These are phyloP conservation scores for Thymus mandschuricus DNA, from an alignment of 257 asterid genomes.

Conservation along the genomic window DNA sequence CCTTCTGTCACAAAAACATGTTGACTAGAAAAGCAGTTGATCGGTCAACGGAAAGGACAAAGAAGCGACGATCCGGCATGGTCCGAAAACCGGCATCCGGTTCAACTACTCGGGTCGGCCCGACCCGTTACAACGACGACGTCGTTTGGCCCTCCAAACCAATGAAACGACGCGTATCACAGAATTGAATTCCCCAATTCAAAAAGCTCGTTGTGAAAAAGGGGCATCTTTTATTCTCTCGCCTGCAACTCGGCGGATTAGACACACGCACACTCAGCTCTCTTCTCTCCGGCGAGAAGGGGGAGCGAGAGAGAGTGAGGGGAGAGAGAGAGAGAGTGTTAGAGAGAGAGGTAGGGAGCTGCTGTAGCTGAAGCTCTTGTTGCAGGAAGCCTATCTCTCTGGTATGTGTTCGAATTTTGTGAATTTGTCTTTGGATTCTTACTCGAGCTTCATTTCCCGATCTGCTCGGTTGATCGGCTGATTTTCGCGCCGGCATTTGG, in stretches of 20 bases:
- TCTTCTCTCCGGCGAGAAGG: constrained; percentile 41
- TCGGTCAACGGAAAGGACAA: constrained; percentile 33
- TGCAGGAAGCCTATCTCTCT: constrained; percentile 35
- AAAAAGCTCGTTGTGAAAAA: constrained; percentile 23
- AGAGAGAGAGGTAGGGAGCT: constrained; percentile 17
- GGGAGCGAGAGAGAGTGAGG: constrained; percentile 15
- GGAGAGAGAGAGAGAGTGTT: constrained; percentile 1
- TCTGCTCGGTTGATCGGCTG: constrained; percentile 38
- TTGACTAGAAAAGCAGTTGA: constrained; percentile 21
- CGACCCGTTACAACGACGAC: constrained; percentile 7
- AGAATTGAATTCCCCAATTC: constrained; percentile 35
- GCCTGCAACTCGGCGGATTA: constrained; percentile 41
- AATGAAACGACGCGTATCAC: constrained; percentile 31
- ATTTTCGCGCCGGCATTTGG: constrained; percentile 31
- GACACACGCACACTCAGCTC: constrained; percentile 34
- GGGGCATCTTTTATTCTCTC: constrained; percentile 32
- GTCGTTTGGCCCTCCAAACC: background rate
- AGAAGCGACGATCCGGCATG: constrained; percentile 32
- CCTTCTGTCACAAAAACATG: background rate
- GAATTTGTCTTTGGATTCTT: constrained; percentile 3
- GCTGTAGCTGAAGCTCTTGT: constrained; percentile 28
- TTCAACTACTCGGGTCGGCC: constrained; percentile 17
- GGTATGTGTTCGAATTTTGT: constrained; percentile 49
- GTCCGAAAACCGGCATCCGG: constrained; percentile 23
- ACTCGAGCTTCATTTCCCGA: constrained; percentile 40